phyloP scores from a whole-genome alignment of 306 rosid species.

The Ormosia semicastrata region DNA sequence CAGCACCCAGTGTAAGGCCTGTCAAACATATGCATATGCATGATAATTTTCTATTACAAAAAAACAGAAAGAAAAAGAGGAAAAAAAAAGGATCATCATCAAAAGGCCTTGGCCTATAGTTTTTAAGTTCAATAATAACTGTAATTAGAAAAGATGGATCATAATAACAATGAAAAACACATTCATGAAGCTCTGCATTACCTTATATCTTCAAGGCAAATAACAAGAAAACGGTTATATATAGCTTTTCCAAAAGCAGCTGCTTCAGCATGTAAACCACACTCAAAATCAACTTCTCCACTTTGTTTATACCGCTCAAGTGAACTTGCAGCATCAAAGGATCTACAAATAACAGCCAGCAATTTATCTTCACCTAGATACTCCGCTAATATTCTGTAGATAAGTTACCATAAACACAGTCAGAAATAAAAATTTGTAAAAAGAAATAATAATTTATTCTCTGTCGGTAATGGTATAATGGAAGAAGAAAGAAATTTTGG shows the following conservation, averaged over 20 bases:
- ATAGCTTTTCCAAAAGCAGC: constrained; percentile 37
- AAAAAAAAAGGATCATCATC: not conserved
- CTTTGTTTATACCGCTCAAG: constrained; percentile 42
- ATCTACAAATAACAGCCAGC: constrained; percentile 57
- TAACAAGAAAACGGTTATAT: constrained; percentile 43
- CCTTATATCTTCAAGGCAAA: constrained; percentile 61
- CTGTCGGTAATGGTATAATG: not conserved
- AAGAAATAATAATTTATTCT: not conserved
- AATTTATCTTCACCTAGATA: constrained; percentile 61
- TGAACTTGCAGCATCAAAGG: constrained; percentile 41
- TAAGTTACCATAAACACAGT: not conserved
- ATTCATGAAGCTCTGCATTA: not conserved
- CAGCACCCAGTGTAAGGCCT: constrained; percentile 43
- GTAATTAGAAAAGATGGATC: not conserved
- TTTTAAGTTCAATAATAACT: not conserved
- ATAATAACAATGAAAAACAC: constrained; percentile 7
- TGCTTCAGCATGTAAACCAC: constrained; percentile 44
- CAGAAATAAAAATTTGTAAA: not conserved
- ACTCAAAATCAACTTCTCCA: constrained; percentile 44
- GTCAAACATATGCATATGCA: constrained; percentile 15
- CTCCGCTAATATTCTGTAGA: constrained; percentile 60
- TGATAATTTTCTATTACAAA: not conserved
- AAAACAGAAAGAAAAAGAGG: too few species aligned
- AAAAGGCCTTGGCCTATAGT: not conserved
- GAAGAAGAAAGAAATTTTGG: not conserved